Evolutionary conservation across 2,329 filamentous ascomycete genomes (phyloP).

Genomic region (Mycosphaerelloides madeirae): DNA sequence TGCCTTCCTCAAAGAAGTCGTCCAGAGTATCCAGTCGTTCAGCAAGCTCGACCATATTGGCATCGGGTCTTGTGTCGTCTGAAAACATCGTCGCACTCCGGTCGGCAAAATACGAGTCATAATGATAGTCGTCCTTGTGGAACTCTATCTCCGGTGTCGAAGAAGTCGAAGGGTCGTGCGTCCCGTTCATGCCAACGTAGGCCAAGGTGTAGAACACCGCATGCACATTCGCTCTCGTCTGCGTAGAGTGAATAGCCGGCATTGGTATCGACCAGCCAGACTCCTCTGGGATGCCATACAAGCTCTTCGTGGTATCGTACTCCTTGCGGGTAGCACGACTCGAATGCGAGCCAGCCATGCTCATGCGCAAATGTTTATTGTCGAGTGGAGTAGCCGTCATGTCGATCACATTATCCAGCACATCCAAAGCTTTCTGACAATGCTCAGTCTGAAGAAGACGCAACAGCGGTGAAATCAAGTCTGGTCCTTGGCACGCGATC

Average conservation of each 20-base stretch:
- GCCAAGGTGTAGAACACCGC: slow-evolving; percentile 79
- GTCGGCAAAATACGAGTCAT: slow-evolving; percentile 67
- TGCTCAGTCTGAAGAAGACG: slow-evolving; percentile 87
- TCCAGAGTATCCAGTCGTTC: slow-evolving; percentile 53
- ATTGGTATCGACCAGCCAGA: slow-evolving; percentile 95
- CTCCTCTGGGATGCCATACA: slow-evolving; percentile 94
- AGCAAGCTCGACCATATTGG: slow-evolving; percentile 76
- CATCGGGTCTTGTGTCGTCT: slow-evolving; percentile 68
- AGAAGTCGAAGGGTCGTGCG: slow-evolving; percentile 48
- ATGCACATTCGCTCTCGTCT: slow-evolving; percentile 87
- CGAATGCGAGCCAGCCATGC: slow-evolving; percentile 86
- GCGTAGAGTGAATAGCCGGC: slow-evolving; percentile 81
- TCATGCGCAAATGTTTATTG: slow-evolving; percentile 93
- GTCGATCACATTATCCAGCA: slow-evolving; percentile 91
- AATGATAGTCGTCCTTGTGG: slow-evolving; percentile 80
- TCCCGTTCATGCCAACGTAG: slow-evolving; percentile 36
- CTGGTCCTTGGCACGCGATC: slow-evolving; percentile 84
- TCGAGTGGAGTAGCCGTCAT: slow-evolving; percentile 86
- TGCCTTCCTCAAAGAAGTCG: slow-evolving; percentile 49
- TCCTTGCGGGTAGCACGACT: slow-evolving; percentile 78
- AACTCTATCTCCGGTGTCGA: slow-evolving; percentile 88
- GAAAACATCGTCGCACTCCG: slow-evolving; percentile 90
- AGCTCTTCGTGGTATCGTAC: slow-evolving; percentile 86
- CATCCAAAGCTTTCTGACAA: slow-evolving; percentile 84
- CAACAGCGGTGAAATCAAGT: slow-evolving; percentile 88